Conservation (phyloP, 73 alveolate genomes). For the Tetrahymena borealis region DNA sequence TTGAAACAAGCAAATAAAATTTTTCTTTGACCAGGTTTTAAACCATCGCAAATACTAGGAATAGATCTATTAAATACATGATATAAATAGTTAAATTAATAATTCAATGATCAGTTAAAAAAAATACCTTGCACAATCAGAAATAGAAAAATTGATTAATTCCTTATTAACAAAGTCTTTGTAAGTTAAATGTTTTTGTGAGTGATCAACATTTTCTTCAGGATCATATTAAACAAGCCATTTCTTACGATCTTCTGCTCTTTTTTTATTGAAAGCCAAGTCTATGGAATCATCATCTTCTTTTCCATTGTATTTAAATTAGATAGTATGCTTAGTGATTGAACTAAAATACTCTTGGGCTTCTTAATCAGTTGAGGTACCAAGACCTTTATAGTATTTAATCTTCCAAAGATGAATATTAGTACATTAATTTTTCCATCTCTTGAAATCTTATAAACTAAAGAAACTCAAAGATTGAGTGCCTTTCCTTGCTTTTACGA, state of each 20-base stretch:
- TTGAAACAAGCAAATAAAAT: constrained; percentile 85
- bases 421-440: constrained; percentile 59
- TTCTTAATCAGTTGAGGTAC: constrained; percentile 97
- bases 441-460: constrained; percentile 82
- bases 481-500: constrained; percentile 91
- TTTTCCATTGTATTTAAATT: constrained; percentile 79
- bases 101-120: background rate
- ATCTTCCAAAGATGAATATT: constrained; percentile 76
- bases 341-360: constrained; percentile 98
- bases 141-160: constrained; percentile 90
- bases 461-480: constrained; percentile 77
- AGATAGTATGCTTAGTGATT: constrained; percentile 80
- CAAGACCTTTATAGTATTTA: constrained; percentile 99
- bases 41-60: constrained; percentile 95
- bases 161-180: constrained; percentile 76
- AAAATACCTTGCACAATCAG: constrained; percentile 65
- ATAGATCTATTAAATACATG: constrained; percentile 73
- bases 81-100: constrained; percentile 16
- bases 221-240: constrained; percentile 80
- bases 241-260: constrained; percentile 96
- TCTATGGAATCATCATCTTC: constrained; percentile 96
- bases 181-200: constrained; percentile 47
- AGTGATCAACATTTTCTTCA: constrained; percentile 80
- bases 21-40: constrained; percentile 96
- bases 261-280: constrained; percentile 93